Evolutionary conservation across 192 early-diverging fungal species (phyloP).

Genomic region (Diversispora epigaea): DNA sequence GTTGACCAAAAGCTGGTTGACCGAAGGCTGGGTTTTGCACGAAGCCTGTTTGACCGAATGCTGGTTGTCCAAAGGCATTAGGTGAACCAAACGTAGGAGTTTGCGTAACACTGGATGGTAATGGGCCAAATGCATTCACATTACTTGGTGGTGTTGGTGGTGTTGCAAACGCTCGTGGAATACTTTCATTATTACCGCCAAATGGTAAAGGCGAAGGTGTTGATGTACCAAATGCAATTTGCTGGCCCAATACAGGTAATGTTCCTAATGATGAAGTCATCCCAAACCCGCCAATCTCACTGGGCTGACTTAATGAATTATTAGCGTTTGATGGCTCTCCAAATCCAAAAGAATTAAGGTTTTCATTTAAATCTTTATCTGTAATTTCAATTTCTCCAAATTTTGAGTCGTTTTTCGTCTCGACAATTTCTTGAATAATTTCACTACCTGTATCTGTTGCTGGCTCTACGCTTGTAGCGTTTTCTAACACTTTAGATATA

Average conservation of each 20-base stretch:
- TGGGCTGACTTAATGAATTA: neutral
- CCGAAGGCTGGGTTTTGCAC: neutral
- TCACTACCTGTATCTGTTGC: neutral
- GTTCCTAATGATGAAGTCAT: neutral
- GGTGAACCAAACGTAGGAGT: neutral
- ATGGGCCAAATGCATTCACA: neutral
- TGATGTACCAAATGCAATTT: neutral
- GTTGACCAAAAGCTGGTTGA: neutral
- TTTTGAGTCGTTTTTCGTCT: neutral
- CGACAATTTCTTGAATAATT: neutral
- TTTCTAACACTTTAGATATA: too few relatives aligned
- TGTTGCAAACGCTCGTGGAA: neutral
- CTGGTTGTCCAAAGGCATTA: neutral
- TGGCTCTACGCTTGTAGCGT: neutral
- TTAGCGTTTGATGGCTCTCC: neutral
- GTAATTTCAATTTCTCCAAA: neutral
- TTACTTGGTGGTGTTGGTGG: neutral
- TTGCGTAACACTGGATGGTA: neutral
- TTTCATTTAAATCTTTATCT: neutral
- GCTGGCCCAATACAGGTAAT: neutral
- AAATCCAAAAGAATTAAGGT: neutral
- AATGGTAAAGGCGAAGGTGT: neutral
- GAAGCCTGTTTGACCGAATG: neutral
- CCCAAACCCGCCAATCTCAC: neutral
- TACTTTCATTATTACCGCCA: neutral